Evolutionary conservation across 805 yeast species (phyloP), one percentile per base, ranked within the genome.

Genomic region (Metschnikowia lochheadii): DNA sequence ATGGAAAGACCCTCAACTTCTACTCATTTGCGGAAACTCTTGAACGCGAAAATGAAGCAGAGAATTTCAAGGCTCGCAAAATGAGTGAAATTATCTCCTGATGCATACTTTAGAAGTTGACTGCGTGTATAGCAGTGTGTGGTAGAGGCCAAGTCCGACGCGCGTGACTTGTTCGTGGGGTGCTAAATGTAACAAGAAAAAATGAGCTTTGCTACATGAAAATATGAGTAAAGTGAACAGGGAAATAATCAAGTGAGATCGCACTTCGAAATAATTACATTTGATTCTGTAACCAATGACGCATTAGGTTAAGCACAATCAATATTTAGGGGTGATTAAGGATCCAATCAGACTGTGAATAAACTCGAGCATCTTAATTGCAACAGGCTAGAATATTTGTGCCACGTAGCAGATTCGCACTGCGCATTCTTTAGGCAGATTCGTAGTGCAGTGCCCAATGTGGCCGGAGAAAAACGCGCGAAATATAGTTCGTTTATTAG

Each of bases 11-110:
- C 7, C 62, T 67, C 35, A 65, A 66, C 33, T 67, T 60, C 44
- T 67, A 64, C 51, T 64, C 68, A n/a, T 67, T 59, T 54, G 70
- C 69, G 2, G 71, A 67, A 32, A 61, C 66, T 55, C 47, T 64
- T 11, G 56, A 56, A 34, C 57, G 63, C 39, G 68, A 65, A 46
- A 51, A 49, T 18, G 51, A 53, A 21, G 46, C 38, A 3, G 56
- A 56, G 15, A 40, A 31, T 15, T 52, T 52, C 44, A 47, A 44
- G n/a, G 26, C 50, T 21, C 20, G 23, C 8, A 35, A 42, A 18
- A 45, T 47, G 45, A 44, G 54, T 23, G 51, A 49, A 14, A 23
- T 49, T n/a, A 39, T 46, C 15, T 38, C 23, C 15, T 44, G 34
- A 29, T 5, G 17, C 33, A 23, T 26, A 26, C 11, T 26, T 26